phyloP scores from a whole-genome alignment of 805 yeast genomes.

The Metschnikowia orientalis region DNA sequence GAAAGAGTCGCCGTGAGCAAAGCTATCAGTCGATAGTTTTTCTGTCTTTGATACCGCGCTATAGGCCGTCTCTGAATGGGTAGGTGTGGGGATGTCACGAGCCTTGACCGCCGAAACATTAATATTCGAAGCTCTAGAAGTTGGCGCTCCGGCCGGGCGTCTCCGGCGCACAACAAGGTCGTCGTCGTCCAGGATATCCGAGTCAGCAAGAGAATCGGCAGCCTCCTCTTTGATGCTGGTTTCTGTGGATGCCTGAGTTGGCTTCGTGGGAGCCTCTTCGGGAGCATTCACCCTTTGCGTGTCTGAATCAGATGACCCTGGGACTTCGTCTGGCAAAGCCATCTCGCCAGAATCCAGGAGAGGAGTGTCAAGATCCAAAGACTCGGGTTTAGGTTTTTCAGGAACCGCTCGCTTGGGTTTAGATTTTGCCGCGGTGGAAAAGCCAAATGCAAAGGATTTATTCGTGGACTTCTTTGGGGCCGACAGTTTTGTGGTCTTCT shows the following conservation, averaged over 20 bases:
- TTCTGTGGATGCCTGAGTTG: too few species aligned
- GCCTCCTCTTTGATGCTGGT: too few species aligned
- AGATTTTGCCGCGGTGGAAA: constrained; percentile 24
- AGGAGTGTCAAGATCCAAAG: too few species aligned
- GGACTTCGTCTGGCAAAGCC: too few species aligned
- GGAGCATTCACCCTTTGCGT: too few species aligned
- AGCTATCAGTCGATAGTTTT: constrained; percentile 23
- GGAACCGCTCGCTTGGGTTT: constrained; percentile 12
- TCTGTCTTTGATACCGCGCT: constrained; percentile 28
- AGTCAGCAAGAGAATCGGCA: too few species aligned
- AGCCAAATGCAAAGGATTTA: too few species aligned
- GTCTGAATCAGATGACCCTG: too few species aligned
- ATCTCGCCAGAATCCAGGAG: too few species aligned
- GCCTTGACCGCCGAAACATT: constrained; percentile 40
- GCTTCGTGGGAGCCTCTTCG: too few species aligned
- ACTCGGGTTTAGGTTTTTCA: too few species aligned
- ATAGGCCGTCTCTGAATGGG: constrained; percentile 22
- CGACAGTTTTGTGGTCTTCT: constrained; percentile 21
- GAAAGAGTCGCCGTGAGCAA: constrained; percentile 38
- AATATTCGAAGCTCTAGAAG: constrained; percentile 35
- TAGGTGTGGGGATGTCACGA: constrained; percentile 18
- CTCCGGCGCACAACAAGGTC: constrained; percentile 55
- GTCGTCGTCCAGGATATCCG: constrained; percentile 42
- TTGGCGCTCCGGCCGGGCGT: constrained; percentile 46
- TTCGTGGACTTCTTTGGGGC: constrained; percentile 29